Evolutionary conservation across 2,329 filamentous ascomycete genomes (phyloP), one percentile per base, ranked within the genome.

Genomic region (Cladophialophora carrionii): DNA sequence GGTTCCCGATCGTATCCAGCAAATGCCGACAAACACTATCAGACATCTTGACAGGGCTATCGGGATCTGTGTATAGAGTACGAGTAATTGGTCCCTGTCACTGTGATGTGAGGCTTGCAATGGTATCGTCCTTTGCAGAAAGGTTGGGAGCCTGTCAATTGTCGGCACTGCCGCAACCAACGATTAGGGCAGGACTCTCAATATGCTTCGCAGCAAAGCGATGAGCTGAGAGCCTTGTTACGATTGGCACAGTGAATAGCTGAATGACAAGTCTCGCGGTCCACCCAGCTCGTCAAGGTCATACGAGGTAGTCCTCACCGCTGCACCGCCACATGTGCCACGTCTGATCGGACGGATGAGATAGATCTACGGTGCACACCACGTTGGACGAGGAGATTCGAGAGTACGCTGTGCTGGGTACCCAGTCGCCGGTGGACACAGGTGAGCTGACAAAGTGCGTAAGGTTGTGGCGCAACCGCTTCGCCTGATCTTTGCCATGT

Each of bases 261-360:
- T 20, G 24, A 20, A 43, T 17, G 26, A 14, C 24, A 29, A 51
- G 3, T 24, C 12, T 51, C 46, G 46, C 9, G 26, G 14, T 17
- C 29, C 17, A 12, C 31, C 17, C 51, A 53, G 51, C 51, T 31
- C 17, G 49, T 14, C 31, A n/a, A n/a, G n/a, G n/a, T n/a, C n/a
- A n/a, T n/a, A n/a, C n/a, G n/a, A n/a, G n/a, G n/a, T n/a, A n/a
- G n/a, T 54, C 29, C 17, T 31, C 52, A 14, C 12, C 20, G 29
- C 52, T 34, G 52, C 52, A 31, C 29, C 14, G 52, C 29, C 52
- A 54, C 51, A 29, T n/a, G 29, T 54, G 26, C 51, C 51, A 20
- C 29, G 34, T 54, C 51, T 52, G 22, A 20, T 26, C 17, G 34
- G 12, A n/a, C 22, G 3, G n/a, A 31, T 54, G 52, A 54, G 29